phyloP scores from a whole-genome alignment of 352 stramenopile species.

The Globisporangium ultimum region DNA sequence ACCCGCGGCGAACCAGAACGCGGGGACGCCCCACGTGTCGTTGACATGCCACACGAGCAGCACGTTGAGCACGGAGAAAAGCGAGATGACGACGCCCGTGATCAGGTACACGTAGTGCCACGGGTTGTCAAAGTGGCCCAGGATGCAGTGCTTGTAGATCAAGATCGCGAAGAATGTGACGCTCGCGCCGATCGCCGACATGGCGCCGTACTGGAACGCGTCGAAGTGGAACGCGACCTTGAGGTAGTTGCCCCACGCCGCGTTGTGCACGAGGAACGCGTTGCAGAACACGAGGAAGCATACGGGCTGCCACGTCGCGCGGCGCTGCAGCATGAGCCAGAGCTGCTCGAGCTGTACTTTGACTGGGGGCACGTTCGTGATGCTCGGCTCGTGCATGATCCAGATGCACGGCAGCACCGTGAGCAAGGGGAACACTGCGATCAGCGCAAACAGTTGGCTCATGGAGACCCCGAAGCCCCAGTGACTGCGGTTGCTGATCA shows the following conservation, averaged over 20 bases:
- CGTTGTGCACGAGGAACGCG: constrained; percentile 64
- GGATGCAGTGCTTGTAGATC: constrained; percentile 50
- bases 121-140: constrained; percentile 32
- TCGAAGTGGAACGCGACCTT: constrained; percentile 67
- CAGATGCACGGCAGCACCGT: constrained; percentile 55
- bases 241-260: constrained; percentile 79
- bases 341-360: constrained; percentile 36
- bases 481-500: constrained; percentile 49
- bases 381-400: constrained; percentile 47
- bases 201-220: constrained; percentile 74
- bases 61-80: constrained; percentile 73
- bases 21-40: constrained; percentile 45
- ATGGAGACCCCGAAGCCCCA: constrained; percentile 65
- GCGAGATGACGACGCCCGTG: constrained; percentile 47
- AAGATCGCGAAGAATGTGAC: constrained; percentile 64
- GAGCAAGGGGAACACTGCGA: constrained; percentile 56
- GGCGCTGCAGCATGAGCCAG: constrained; percentile 60
- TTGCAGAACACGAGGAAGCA: constrained; percentile 68
- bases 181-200: constrained; percentile 60
- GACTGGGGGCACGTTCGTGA: constrained; percentile 23
- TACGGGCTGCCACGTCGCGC: constrained; percentile 74
- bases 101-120: constrained; percentile 70
- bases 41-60: constrained; percentile 66
- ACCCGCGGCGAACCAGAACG: constrained; percentile 79
- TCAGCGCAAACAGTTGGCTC: constrained; percentile 55